phyloP scores from a whole-genome alignment of 1,139 yeast genomes.

The Magnusiomyces tetraspermus region DNA sequence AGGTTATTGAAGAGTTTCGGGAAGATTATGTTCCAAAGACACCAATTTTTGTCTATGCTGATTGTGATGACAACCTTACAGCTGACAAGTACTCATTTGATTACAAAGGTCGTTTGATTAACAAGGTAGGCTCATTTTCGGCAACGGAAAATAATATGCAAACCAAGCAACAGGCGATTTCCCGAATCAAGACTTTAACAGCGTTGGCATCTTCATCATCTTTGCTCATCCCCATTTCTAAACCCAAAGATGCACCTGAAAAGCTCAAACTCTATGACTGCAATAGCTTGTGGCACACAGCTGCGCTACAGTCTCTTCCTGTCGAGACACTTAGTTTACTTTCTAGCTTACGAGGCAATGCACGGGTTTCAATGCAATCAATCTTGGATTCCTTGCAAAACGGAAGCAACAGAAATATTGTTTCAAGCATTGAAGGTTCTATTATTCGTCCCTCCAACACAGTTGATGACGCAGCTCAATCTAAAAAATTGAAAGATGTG shows the following conservation, averaged over 20 bases:
- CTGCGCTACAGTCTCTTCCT: conserved; percentile 23
- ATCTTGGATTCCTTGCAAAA: conserved; percentile 18
- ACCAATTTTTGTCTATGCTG: conserved; percentile 49
- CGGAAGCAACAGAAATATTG: conserved; percentile 24
- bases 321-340: conserved; percentile 27
- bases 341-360: conserved; percentile 21
- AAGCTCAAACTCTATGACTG: conserved; percentile 14
- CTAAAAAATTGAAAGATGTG: neutral
- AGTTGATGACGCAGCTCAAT: too few species aligned
- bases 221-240: conserved; percentile 42
- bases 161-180: conserved; percentile 24
- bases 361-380: conserved; percentile 23
- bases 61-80: conserved; percentile 26
- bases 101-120: neutral
- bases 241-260: conserved; percentile 19
- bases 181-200: conserved; percentile 41
- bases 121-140: neutral
- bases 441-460: conserved; percentile 11
- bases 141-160: conserved; percentile 11
- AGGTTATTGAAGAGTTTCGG: conserved; percentile 43
- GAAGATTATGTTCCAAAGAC: conserved; percentile 69
- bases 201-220: conserved; percentile 41
- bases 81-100: conserved; percentile 4
- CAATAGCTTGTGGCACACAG: conserved; percentile 24
- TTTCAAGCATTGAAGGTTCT: conserved; percentile 16